Evolutionary conservation across 139 green algal species (phyloP).

Genomic region (Chlamydomonas eustigma): DNA sequence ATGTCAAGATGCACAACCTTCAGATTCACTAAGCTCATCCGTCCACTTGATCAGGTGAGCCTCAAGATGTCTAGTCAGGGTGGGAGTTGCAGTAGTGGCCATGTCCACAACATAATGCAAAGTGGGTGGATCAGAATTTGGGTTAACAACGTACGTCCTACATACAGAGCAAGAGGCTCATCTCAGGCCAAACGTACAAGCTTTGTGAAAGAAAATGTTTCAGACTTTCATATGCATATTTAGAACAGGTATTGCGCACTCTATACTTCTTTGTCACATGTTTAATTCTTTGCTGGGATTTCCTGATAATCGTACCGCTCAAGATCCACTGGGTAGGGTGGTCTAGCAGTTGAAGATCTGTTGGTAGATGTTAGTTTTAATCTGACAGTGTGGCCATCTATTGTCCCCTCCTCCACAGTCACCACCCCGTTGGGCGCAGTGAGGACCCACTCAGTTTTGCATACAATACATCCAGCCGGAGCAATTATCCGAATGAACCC

Average conservation of each 20-base stretch:
- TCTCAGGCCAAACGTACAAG: too few species aligned
- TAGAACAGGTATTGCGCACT: too few species aligned
- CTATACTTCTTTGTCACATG: too few species aligned
- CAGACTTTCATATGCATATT: too few species aligned
- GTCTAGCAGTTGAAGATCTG: slow-evolving; percentile 9
- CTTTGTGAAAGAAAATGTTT: too few species aligned
- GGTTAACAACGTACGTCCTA: slow-evolving; percentile 4
- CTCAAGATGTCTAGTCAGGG: slow-evolving; percentile 1
- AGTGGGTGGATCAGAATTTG: not conserved
- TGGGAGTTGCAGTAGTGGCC: not conserved
- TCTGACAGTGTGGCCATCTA: slow-evolving; percentile 9
- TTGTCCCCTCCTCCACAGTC: slow-evolving; percentile 9
- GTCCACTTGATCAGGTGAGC: slow-evolving; percentile 1
- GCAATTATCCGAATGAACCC: slow-evolving; percentile 14
- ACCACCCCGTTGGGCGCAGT: slow-evolving; percentile 13
- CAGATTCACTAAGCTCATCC: too few species aligned
- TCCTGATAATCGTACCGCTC: not conserved
- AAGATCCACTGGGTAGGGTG: not conserved
- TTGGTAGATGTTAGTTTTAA: not conserved
- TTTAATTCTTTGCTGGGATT: too few species aligned
- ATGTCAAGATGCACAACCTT: too few species aligned
- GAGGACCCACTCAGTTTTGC: slow-evolving; percentile 2
- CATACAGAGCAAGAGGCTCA: too few species aligned
- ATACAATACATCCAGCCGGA: not conserved
- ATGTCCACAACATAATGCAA: slow-evolving; percentile 9